Percentiles rank a stretch among this genome's conserved stretches.
Evolutionary conservation across 139 green algal genomes (phyloP).

Genomic region (Chlamydomonas sphaeroides): DNA sequence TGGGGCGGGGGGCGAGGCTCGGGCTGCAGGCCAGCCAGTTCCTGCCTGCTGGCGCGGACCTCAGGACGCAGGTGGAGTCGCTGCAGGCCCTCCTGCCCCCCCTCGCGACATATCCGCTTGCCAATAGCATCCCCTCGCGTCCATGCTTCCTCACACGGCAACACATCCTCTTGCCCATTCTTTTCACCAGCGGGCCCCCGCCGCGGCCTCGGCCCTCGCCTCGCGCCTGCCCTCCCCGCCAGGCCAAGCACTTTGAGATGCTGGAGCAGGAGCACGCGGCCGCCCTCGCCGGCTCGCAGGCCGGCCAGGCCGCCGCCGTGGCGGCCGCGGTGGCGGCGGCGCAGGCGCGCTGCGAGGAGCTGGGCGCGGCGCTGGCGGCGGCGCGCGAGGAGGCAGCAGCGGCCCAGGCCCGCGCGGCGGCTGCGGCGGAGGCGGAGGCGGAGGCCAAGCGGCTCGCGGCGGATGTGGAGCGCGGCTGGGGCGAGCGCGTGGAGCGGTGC

Average conservation of each 20-base stretch:
- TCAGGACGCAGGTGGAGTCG: too few species aligned
- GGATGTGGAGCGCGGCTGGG: slow-evolving; percentile 30
- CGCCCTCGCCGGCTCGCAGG: slow-evolving; percentile 2
- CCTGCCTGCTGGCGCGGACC: too few species aligned
- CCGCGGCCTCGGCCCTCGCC: too few species aligned
- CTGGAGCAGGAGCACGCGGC: slow-evolving; percentile 25
- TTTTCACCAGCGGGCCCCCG: too few species aligned
- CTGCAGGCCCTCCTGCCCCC: too few species aligned
- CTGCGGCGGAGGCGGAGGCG: background rate
- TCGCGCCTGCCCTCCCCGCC: too few species aligned
- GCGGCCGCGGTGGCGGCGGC: background rate
- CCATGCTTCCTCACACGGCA: too few species aligned
- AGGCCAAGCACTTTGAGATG: slow-evolving; percentile 10
- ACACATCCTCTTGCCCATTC: too few species aligned
- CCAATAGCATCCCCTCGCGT: too few species aligned
- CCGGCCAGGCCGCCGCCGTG: background rate
- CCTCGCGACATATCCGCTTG: too few species aligned
- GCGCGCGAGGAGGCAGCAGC: background rate
- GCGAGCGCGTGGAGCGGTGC: slow-evolving; percentile 33
- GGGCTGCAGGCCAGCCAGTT: too few species aligned
- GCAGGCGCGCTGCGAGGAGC: background rate
- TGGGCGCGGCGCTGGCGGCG: slow-evolving; percentile 22
- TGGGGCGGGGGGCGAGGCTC: too few species aligned
- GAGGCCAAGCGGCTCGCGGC: slow-evolving; percentile 9
- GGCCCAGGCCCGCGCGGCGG: slow-evolving; percentile 7